Conservation (phyloP, 2,329 filamentous ascomycete genomes). For the Dothidotthia symphoricarpi region DNA sequence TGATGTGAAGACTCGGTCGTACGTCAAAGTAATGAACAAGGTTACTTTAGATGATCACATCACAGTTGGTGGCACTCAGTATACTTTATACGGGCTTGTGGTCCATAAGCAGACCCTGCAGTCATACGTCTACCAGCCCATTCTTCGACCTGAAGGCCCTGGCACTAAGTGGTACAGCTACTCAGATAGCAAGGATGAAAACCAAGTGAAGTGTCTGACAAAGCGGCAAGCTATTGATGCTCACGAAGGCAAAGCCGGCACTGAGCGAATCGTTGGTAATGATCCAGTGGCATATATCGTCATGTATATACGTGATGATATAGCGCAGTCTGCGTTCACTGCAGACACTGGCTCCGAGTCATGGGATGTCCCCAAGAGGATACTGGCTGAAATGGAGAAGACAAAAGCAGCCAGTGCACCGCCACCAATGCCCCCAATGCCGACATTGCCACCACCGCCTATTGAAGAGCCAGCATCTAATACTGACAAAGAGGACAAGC, state of each 20-base stretch:
- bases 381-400: constrained; percentile 33
- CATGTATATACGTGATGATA: constrained; percentile 56
- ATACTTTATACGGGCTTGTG: constrained; percentile 60
- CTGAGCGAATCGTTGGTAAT: constrained; percentile 41
- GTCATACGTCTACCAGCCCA: constrained; percentile 60
- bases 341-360: constrained; percentile 46
- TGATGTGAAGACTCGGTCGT: constrained; percentile 54
- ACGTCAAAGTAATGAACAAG: constrained; percentile 57
- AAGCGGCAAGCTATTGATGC: constrained; percentile 53
- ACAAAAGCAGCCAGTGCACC: constrained; percentile 14
- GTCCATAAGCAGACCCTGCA: constrained; percentile 60
- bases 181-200: constrained; percentile 53
- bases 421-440: constrained; percentile 12
- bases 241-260: constrained; percentile 50
- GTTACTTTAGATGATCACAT: constrained; percentile 58
- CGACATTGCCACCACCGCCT: constrained; percentile 1
- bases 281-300: constrained; percentile 55
- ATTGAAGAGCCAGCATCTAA: constrained; percentile 5
- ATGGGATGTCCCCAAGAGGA: constrained; percentile 49
- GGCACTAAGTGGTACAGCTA: constrained; percentile 60
- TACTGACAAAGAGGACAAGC: constrained; percentile 5
- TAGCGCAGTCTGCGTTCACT: constrained; percentile 40
- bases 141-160: constrained; percentile 58
- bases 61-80: constrained; percentile 48
- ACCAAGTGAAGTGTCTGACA: constrained; percentile 57